These are phyloP conservation scores for Aquilaria agallochum DNA, from an alignment of 441 rosid species.

Conservation along the genomic window DNA sequence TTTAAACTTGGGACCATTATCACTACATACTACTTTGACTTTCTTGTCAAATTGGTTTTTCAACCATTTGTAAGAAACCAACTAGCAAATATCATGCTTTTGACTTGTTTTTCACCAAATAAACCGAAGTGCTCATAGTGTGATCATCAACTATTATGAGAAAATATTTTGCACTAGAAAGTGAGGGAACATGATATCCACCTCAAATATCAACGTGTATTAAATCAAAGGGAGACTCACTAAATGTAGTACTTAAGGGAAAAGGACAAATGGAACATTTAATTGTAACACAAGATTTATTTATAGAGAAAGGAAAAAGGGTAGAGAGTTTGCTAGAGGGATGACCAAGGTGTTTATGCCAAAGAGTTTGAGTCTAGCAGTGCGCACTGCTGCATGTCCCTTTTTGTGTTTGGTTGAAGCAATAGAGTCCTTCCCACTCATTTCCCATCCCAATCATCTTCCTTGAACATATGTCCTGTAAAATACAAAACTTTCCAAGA, in stretches of 20 bases:
- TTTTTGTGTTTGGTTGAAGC: conserved; percentile 1
- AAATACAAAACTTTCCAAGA: too few relatives aligned
- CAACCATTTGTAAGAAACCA: neutral
- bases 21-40: conserved; percentile 1
- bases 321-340: neutral
- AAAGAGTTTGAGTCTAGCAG: neutral
- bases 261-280: neutral
- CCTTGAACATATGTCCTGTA: conserved; percentile 1
- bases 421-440: conserved; percentile 12
- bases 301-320: neutral
- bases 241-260: too few relatives aligned
- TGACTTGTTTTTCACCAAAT: too few relatives aligned
- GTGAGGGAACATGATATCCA: too few relatives aligned
- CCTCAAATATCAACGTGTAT: too few relatives aligned
- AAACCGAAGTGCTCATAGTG: too few relatives aligned
- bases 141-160: too few relatives aligned
- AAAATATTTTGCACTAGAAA: too few relatives aligned
- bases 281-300: neutral
- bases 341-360: conserved; percentile 7
- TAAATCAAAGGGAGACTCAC: too few relatives aligned
- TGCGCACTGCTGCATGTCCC: neutral
- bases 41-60: neutral
- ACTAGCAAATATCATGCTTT: too few relatives aligned
- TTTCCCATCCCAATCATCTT: neutral
- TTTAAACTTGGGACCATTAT: conserved; percentile 1